These are phyloP conservation scores for Saturnispora gosingensis DNA, from an alignment of 805 yeast genomes.

Conservation along the genomic window DNA sequence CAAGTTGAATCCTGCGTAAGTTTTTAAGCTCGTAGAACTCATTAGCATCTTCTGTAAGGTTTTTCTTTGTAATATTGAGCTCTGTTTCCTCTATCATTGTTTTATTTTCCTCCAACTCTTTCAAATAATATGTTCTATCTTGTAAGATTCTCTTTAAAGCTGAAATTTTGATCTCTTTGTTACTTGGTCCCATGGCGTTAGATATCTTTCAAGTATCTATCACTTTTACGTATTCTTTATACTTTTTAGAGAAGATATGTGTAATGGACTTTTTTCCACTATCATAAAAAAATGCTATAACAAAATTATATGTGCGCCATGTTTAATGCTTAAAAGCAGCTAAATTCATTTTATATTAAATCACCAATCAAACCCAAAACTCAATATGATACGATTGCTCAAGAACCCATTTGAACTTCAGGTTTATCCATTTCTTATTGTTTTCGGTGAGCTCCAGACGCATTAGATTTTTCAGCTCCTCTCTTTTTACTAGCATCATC, in stretches of 20 bases:
- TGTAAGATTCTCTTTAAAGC: conserved; percentile 62
- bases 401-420: neutral
- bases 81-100: conserved; percentile 17
- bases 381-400: neutral
- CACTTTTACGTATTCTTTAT: neutral
- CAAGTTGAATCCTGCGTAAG: conserved; percentile 18
- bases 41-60: conserved; percentile 18
- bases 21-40: conserved; percentile 3
- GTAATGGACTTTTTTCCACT: neutral
- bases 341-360: neutral
- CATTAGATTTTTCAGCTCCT: neutral
- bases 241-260: neutral
- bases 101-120: conserved; percentile 36
- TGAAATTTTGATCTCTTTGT: conserved; percentile 57
- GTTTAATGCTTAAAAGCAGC: neutral
- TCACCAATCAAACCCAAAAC: neutral
- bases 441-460: neutral
- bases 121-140: conserved; percentile 52
- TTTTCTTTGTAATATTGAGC: conserved; percentile 13
- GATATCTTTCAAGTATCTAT: conserved; percentile 16
- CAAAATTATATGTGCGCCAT: neutral
- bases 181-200: conserved; percentile 45
- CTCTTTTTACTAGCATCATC: neutral
- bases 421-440: neutral
- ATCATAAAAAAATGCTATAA: neutral